Base-by-base conservation (phyloP, 371 early-diverging fungal species). In the Apophysomyces sp. region DNA sequence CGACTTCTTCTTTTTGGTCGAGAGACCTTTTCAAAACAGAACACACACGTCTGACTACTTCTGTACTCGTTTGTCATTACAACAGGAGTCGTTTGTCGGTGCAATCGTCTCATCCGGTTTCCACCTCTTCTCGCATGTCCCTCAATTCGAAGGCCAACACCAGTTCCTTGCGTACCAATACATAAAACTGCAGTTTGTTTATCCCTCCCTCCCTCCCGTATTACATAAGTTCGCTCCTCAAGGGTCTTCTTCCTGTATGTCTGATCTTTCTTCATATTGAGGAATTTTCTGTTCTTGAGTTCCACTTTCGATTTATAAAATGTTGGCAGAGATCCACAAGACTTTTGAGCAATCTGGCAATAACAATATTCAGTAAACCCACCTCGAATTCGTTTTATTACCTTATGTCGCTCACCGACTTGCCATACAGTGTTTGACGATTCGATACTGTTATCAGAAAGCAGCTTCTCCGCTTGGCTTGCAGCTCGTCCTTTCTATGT, bases 91-190 rank as follows among this genome's bases (percentile, higher is more conserved):
- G 40, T 15, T 15, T 40, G 40, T 40, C 40, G 40, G 15, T 40
- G 40, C 4, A 40, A 40, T 9, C 40, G 6, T 16, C 40, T 40
- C 40, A 40, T 40, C 40, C 40, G 15, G 26, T 24, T 53, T 24
- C 54, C 32, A 28, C 32, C 16, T 30, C 54, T 26, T 53, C 54
- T 53, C 52, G 52, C 52, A 26, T 30, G 52, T 52, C 52, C 30
- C 4, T n/a, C 52, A 52, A 52, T 30, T 4, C 52, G 30, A 52
- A 40, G 40, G 16, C 40, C 40, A n/a, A 40, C 40, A 16, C 40
- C 40, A 40, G 40, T 40, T 4, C 40, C 40, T 40, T 40, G 40
- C 9, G 40, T 40, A 3, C 40, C 40, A 40, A 40, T 40, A 40
- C 40, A 40, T 15, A 40, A 16, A 4, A 40, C 40, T 6, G 40